phyloP scores from a whole-genome alignment of 2,329 filamentous ascomycete species.

The Cryphonectria radicalis region DNA sequence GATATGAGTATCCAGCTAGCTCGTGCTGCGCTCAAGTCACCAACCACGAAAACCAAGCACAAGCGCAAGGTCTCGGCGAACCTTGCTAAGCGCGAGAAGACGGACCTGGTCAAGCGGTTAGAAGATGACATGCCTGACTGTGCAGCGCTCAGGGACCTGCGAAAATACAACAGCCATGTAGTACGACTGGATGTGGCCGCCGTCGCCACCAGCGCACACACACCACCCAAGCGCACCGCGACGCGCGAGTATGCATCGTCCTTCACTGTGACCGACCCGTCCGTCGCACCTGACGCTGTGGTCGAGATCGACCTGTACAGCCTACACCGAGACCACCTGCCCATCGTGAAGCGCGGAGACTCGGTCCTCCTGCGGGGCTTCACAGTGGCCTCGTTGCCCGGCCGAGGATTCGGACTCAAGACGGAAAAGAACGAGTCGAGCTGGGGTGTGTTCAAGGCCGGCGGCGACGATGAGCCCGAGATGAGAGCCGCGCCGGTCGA shows the following conservation, averaged over 20 bases:
- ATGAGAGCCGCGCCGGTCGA: constrained; percentile 65
- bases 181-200: constrained; percentile 54
- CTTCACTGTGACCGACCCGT: constrained; percentile 61
- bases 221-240: constrained; percentile 58
- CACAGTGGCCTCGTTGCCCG: constrained; percentile 56
- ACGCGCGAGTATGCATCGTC: constrained; percentile 62
- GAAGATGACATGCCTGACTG: constrained; percentile 57
- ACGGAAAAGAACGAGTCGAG: constrained; percentile 57
- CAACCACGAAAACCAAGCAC: constrained; percentile 31
- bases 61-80: constrained; percentile 29
- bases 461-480: constrained; percentile 48
- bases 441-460: constrained; percentile 64
- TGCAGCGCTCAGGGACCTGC: constrained; percentile 55
- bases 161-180: constrained; percentile 46
- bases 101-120: constrained; percentile 51
- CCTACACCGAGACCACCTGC: constrained; percentile 61
- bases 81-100: constrained; percentile 41
- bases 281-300: constrained; percentile 53
- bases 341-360: constrained; percentile 59
- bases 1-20: constrained; percentile 39
- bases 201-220: constrained; percentile 56
- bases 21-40: constrained; percentile 38
- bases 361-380: constrained; percentile 62
- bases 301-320: constrained; percentile 62
- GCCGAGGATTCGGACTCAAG: constrained; percentile 59